These are phyloP conservation scores for Pseudogymnoascus sp. DNA, from an alignment of 2,329 filamentous ascomycete species.

Conservation along the genomic window DNA sequence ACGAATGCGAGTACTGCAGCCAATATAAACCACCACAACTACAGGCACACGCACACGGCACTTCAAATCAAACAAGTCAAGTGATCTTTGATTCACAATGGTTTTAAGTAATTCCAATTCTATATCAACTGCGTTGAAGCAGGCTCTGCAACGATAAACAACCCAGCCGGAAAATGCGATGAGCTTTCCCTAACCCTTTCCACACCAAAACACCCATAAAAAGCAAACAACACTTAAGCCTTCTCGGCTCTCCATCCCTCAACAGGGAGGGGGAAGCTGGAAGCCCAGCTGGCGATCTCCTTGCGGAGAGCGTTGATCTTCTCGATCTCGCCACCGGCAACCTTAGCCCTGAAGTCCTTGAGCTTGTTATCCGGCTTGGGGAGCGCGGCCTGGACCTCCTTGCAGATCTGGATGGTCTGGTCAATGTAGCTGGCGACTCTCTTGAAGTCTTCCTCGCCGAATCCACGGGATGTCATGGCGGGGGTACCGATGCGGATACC, in stretches of 20 bases:
- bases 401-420: slow-evolving; percentile 79
- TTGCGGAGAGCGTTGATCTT: slow-evolving; percentile 81
- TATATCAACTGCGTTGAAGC: slow-evolving; percentile 14
- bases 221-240: background rate
- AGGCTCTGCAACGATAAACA: background rate
- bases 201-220: slow-evolving; percentile 9
- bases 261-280: slow-evolving; percentile 86
- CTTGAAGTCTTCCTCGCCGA: slow-evolving; percentile 87
- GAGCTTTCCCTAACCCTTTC: slow-evolving; percentile 11
- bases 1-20: background rate
- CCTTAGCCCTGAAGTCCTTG: slow-evolving; percentile 98
- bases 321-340: slow-evolving; percentile 66
- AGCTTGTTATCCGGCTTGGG: slow-evolving; percentile 99
- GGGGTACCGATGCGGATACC: slow-evolving; percentile 95
- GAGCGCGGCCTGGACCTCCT: slow-evolving; percentile 74
- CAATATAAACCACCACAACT: background rate
- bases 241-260: slow-evolving; percentile 58
- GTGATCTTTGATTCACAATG: background rate
- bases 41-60: background rate
- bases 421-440: slow-evolving; percentile 87
- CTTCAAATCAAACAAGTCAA: background rate
- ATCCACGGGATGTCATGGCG: slow-evolving; percentile 94
- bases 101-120: background rate
- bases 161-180: slow-evolving; percentile 8
- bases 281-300: slow-evolving; percentile 85